Evolutionary conservation across 371 early-diverging fungal genomes (phyloP).

Genomic region (Quaeritorhiza haematococci): DNA sequence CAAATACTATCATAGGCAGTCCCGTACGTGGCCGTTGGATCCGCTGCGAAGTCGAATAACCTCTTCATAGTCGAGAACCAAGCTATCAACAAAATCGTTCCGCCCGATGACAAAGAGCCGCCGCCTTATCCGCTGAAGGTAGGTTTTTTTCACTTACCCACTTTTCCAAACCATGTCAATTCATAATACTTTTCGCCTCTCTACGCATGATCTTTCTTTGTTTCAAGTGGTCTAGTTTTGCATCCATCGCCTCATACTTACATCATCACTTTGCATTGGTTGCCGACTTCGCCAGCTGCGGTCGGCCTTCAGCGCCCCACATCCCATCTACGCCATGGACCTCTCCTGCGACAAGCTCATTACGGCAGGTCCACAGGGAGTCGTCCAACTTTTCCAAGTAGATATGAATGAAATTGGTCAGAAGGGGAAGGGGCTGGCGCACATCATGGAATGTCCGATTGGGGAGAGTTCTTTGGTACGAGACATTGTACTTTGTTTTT

Average conservation of each 20-base stretch:
- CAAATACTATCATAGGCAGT: not conserved
- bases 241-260: too few species aligned
- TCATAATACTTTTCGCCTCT: not conserved
- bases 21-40: slow-evolving; percentile 35
- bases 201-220: not conserved
- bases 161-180: not conserved
- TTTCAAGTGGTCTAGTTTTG: not conserved
- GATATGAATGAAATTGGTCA: slow-evolving; percentile 19
- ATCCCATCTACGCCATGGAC: slow-evolving; percentile 25
- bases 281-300: slow-evolving; percentile 18
- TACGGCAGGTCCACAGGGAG: slow-evolving; percentile 30
- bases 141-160: not conserved
- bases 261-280: not conserved
- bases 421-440: slow-evolving; percentile 35
- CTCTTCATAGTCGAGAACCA: slow-evolving; percentile 36
- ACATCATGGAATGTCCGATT: slow-evolving; percentile 21
- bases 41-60: slow-evolving; percentile 30
- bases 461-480: not conserved
- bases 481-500: not conserved
- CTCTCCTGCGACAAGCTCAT: slow-evolving; percentile 20
- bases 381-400: slow-evolving; percentile 30
- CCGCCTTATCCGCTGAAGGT: not conserved
- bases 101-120: not conserved
- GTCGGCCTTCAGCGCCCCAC: slow-evolving; percentile 33
- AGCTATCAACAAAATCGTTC: slow-evolving; percentile 1